phyloP scores from a whole-genome alignment of 257 asterid species.

The Ilex aquifolium region DNA sequence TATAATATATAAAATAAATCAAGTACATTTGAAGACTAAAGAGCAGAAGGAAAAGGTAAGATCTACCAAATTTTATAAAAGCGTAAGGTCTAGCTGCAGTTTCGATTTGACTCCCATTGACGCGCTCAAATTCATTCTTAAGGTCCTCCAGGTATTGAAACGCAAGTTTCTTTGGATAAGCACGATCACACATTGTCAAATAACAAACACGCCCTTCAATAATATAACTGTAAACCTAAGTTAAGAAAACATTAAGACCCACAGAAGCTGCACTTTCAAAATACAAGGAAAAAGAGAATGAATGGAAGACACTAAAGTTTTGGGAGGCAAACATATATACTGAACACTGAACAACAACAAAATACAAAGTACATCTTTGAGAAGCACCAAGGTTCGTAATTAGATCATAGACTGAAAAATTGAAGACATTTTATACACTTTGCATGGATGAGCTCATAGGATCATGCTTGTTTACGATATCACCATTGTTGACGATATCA shows the following conservation, averaged over 20 bases:
- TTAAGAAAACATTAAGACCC: conserved; percentile 37
- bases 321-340: no score
- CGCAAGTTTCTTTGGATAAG: conserved; percentile 92
- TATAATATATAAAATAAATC: neutral
- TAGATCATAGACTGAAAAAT: no score
- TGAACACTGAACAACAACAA: no score
- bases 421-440: no score
- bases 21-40: neutral
- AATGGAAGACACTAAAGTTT: no score
- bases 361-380: neutral
- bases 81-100: conserved; percentile 99
- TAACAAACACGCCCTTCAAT: conserved; percentile 90
- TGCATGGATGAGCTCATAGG: no score
- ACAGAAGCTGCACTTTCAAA: neutral
- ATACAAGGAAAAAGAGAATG: neutral
- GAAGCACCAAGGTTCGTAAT: no score
- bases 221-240: conserved; percentile 50
- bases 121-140: conserved; percentile 83
- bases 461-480: no score
- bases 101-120: conserved; percentile 80
- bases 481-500: no score
- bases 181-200: conserved; percentile 91
- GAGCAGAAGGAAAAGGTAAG: conserved; percentile 11
- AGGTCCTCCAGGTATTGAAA: conserved; percentile 94
- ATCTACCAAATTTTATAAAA: conserved; percentile 83